A percentile compares a stretch with the other conserved stretches of the same genome.
phyloP scores from a whole-genome alignment of 2,329 filamentous ascomycete genomes.

The Alternaria ethzedia region DNA sequence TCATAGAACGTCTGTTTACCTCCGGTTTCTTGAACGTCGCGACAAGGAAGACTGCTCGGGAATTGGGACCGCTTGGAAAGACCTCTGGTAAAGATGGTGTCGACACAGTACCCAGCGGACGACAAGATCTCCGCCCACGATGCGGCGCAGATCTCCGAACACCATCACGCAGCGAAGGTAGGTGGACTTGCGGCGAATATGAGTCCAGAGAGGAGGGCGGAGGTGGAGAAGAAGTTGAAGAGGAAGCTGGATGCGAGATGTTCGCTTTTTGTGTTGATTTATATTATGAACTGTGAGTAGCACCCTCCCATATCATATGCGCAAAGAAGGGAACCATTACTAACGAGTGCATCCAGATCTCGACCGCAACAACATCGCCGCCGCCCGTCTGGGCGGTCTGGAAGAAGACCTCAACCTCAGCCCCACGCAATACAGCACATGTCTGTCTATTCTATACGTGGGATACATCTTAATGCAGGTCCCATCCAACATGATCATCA shows the following conservation, averaged over 20 bases:
- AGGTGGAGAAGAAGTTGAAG: conserved; percentile 45
- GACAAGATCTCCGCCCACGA: conserved; percentile 10
- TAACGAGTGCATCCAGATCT: neutral
- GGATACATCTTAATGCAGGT: conserved; percentile 35
- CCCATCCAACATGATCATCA: conserved; percentile 55
- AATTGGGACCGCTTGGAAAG: neutral
- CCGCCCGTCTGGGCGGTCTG: conserved; percentile 42
- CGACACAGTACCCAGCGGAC: conserved; percentile 9
- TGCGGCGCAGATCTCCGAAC: conserved; percentile 11
- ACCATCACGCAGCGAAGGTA: conserved; percentile 4
- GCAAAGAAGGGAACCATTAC: too few relatives aligned
- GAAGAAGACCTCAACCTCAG: conserved; percentile 40
- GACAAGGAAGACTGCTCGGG: too few relatives aligned
- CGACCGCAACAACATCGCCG: conserved; percentile 43
- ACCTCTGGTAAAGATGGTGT: conserved; percentile 5
- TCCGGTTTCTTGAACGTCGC: too few relatives aligned
- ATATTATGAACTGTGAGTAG: conserved; percentile 44
- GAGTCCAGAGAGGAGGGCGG: conserved; percentile 35
- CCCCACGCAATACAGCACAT: conserved; percentile 43
- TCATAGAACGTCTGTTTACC: neutral
- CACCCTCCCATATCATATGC: too few relatives aligned
- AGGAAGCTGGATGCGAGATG: conserved; percentile 43
- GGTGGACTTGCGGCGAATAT: conserved; percentile 30
- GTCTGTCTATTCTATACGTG: conserved; percentile 39
- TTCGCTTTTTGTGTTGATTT: conserved; percentile 44